A percentile compares a stretch with the other conserved stretches of the same genome.
Conservation (phyloP, 441 rosid species). For the Erodium moschatum region DNA sequence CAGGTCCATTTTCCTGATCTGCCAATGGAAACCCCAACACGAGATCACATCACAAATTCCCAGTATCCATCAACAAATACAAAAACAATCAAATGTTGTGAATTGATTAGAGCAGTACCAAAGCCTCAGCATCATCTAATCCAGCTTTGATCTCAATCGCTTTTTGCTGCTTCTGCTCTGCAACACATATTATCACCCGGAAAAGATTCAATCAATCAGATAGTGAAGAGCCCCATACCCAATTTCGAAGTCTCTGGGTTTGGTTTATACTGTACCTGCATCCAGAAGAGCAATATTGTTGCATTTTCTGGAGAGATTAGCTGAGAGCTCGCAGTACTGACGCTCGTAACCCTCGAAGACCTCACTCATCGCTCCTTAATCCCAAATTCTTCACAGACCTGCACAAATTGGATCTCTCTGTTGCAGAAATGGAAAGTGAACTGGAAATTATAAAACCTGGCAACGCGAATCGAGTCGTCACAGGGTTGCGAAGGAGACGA, state of each 20-base stretch:
- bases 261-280: constrained; percentile 26
- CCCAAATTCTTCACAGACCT: background rate
- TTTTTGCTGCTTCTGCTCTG: constrained; percentile 55
- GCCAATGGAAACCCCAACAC: constrained; percentile 5
- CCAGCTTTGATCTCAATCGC: constrained; percentile 56
- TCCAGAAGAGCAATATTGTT: constrained; percentile 44
- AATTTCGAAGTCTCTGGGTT: background rate
- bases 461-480: background rate
- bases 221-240: background rate
- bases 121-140: constrained; percentile 69
- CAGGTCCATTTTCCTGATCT: constrained; percentile 71
- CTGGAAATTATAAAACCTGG: background rate
- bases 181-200: background rate
- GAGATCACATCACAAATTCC: background rate
- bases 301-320: constrained; percentile 54
- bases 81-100: background rate
- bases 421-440: background rate
- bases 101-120: constrained; percentile 35
- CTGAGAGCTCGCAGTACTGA: constrained; percentile 67
- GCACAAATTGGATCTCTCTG: background rate
- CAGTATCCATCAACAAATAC: background rate
- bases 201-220: background rate
- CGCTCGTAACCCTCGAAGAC: constrained; percentile 69
- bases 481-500: no score
- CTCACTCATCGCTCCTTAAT: constrained; percentile 36